A percentile compares a stretch with the other conserved stretches of the same genome.
Conservation (phyloP, 1,284 basidiomycete genomes). For the Marasmius oreades region DNA sequence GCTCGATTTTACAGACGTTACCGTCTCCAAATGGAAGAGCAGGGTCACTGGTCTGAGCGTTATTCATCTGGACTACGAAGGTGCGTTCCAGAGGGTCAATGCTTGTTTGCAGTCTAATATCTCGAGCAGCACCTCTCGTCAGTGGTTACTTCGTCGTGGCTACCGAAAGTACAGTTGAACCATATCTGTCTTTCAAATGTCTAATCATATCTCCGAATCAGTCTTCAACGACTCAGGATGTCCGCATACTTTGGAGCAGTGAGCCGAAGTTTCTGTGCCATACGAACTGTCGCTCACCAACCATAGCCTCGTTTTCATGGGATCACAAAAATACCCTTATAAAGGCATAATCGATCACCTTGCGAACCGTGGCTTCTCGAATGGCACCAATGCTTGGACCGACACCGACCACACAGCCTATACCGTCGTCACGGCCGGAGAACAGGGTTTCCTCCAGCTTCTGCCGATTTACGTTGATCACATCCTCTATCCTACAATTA, state of each 20-base stretch:
- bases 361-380: constrained; percentile 95
- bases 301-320: constrained; percentile 86
- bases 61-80: constrained; percentile 82
- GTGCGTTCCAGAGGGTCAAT: constrained; percentile 32
- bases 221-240: constrained; percentile 93
- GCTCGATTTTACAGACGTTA: constrained; percentile 73
- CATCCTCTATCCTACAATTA: constrained; percentile 94
- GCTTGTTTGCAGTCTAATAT: constrained; percentile 9
- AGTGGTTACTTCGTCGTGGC: constrained; percentile 92
- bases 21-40: constrained; percentile 84
- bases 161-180: constrained; percentile 75
- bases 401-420: constrained; percentile 91
- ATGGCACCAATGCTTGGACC: constrained; percentile 88
- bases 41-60: constrained; percentile 74
- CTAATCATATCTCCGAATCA: constrained; percentile 25
- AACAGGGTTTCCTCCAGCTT: constrained; percentile 92
- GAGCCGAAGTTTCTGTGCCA: constrained; percentile 2
- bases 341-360: constrained; percentile 97
- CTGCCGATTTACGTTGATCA: constrained; percentile 97
- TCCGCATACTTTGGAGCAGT: constrained; percentile 95
- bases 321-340: constrained; percentile 92
- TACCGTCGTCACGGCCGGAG: constrained; percentile 96
- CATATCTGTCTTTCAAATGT: not conserved
- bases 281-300: constrained; percentile 23
- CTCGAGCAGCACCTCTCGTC: constrained; percentile 70